Base-by-base conservation (phyloP, 2,329 filamentous ascomycete genomes). In the Ascochyta lentis region DNA sequence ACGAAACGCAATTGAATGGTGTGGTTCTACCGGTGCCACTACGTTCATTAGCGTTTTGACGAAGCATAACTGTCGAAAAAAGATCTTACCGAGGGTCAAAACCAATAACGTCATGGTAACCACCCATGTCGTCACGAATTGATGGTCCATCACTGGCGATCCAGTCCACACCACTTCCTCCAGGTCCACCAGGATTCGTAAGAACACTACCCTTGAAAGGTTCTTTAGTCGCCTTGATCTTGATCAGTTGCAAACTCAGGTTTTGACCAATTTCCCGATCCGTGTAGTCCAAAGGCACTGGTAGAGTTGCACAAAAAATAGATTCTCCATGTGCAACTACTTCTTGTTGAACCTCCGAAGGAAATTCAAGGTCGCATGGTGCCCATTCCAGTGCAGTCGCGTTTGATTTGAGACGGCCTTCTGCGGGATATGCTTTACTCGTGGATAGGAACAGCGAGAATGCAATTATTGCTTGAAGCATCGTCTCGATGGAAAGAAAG, bases 241-340 rank as follows among this genome's bases (percentile, higher is more conserved):
- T 68, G 37, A 69, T 40, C 4, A 75, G 56, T 6, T 71, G 58
- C 5, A 76, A 58, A 10, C 66, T 39, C 26, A 76, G 50, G 1
- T 57, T 69, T 26, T 59, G 52, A 8, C 49, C 58, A 24, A 61
- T 60, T 9, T 65, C 48, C 9, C 53, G 38, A 22, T 67, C 51
- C 12, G 66, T 67, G 45, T 76, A 77, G 54, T 77, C 75, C 1
- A 76, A 65, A 2, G 75, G 75, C 0, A 77, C 74, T 1, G 58
- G 33, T 3, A 77, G 52, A 16, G 49, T 73, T 2, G 65, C 72
- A 53, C 75, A 77, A 31, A 45, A 43, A 3, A 64, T 19, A 2
- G 55, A 31, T 19, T 48, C 52, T 3, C 35, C 35, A 33, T 44
- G 33, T 9, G 26, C 29, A 10, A 24, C 49, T 23, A 59, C 48